Evolutionary conservation across 2,329 filamentous ascomycete species (phyloP), one percentile per base, ranked within the genome.

Genomic region (Colletotrichum tropicicola): DNA sequence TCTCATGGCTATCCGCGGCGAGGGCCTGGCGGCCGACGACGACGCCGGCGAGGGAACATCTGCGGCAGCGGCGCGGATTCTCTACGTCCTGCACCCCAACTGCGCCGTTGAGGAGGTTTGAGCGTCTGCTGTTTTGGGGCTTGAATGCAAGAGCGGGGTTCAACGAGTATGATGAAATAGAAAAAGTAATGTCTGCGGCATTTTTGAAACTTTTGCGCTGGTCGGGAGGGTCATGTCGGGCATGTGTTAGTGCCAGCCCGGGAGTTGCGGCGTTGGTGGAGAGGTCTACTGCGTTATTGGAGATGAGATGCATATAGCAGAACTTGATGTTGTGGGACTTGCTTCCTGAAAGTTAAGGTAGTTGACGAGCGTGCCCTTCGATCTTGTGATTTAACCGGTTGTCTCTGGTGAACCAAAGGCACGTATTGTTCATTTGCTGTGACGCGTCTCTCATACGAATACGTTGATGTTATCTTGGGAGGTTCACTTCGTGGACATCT

Each of bases 11-110:
- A 89, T 94, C 30, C 84, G 89, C 43, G 91, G 85, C 49, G 83
- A 89, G 68, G 89, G 79, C 69, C 86, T 86, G 65, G 76, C 81
- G 35, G 84, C 81, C 13, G 82, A 77, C 12, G 79, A 80, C 5
- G 73, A 73, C 39, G 54, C 80, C 70, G 77, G 82, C 73, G 74
- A 85, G 68, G 79, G 78, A 43, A 75, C 77, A 48, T 79, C 84
- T 21, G 76, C 80, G 15, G 72, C 78, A 21, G 75, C 74, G 10
- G 81, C 81, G 68, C 83, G 83, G 72, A 83, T 92, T 5, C 86
- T 96, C 55, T 99, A 98, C 75, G 92, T 98, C 25, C 75, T 99
- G 70, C 96, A 99, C 80, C 96, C 96, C 63, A 98, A 98, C 80
- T 97, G 93, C 74, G 92, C 92, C 0, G 85, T 97, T 9, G 94